These are phyloP conservation scores for Candida endomychidarum DNA, from an alignment of 805 yeast genomes.

Conservation along the genomic window DNA sequence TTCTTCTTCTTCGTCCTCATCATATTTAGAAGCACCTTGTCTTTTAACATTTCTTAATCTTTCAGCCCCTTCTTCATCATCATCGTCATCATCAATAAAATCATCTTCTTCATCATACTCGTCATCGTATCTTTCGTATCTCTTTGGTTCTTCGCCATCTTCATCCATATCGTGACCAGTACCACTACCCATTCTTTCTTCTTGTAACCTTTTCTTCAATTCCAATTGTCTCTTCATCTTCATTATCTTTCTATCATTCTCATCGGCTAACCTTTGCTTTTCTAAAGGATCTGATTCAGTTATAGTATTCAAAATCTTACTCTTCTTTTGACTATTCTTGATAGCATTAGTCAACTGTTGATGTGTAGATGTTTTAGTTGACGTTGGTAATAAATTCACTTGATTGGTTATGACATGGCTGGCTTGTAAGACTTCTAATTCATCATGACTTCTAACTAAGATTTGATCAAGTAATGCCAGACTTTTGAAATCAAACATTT, in stretches of 20 bases:
- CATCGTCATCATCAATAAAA: slow-evolving; percentile 46
- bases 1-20: slow-evolving; percentile 16
- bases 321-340: slow-evolving; percentile 46
- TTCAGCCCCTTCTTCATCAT: slow-evolving; percentile 55
- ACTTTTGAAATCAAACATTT: slow-evolving; percentile 74
- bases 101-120: slow-evolving; percentile 43
- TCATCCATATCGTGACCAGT: slow-evolving; percentile 23
- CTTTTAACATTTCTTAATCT: slow-evolving; percentile 55
- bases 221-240: slow-evolving; percentile 67
- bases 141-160: slow-evolving; percentile 28
- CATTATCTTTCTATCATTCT: slow-evolving; percentile 55
- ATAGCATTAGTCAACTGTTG: slow-evolving; percentile 73
- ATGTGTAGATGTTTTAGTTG: slow-evolving; percentile 85
- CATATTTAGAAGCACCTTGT: slow-evolving; percentile 54
- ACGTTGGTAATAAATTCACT: slow-evolving; percentile 82
- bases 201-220: slow-evolving; percentile 55
- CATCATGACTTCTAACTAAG: slow-evolving; percentile 68
- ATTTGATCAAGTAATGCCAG: slow-evolving; percentile 69
- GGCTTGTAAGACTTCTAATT: slow-evolving; percentile 68
- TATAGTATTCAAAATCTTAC: slow-evolving; percentile 51
- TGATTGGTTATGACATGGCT: slow-evolving; percentile 63
- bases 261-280: slow-evolving; percentile 66
- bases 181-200: slow-evolving; percentile 44
- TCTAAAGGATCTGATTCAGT: slow-evolving; percentile 68
- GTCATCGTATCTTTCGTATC: slow-evolving; percentile 38